Evolutionary conservation across 2,329 filamentous ascomycete genomes (phyloP), one percentile per base, ranked within the genome.

Genomic region (Ascochyta lentis): DNA sequence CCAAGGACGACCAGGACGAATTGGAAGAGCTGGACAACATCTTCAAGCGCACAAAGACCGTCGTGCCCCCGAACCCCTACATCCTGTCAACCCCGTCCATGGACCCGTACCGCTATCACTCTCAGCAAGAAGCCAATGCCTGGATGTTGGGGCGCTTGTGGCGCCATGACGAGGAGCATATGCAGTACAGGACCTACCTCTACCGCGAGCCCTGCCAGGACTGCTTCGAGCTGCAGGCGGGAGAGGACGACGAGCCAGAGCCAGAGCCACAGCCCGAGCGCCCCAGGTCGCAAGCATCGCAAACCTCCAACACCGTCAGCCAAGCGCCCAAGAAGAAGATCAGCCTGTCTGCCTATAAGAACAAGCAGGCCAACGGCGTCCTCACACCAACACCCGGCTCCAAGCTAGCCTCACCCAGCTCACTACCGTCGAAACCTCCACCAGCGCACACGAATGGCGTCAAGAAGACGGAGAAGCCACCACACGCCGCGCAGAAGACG

Each of bases 161-260:
- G 71, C 72, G 76, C 46, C 72, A 72, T 16, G 76, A 81, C 59
- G 86, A 88, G 71, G 80, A 86, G 64, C 77, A 81, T 63, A 76
- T 86, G 48, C 86, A 88, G 67, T 88, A 88, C 70, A 79, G 85
- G 77, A 87, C 84, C 54, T 87, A 85, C 61, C 74, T 84, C 49
- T 83, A 81, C 52, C 84, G 85, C 68, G 82, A 86, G 66, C 80
- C 80, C 31, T 80, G 81, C 56, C 67, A 69, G 54, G 80, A 84
- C 62, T 76, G 71, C 50, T 75, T 77, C 56, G 69, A 81, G 52
- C 71, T 84, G 46, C 75, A 81, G 59, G 79, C 79, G 10, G 81
- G 82, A 55, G 83, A 83, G 48, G 82, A 83, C 61, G 83, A 83
- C 75, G 80, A 82, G 43, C 73, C 78, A 75, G 60, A 70, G 50